Base-by-base conservation (phyloP, 768 basidiomycete species). In the Cystobasidium ongulense region DNA sequence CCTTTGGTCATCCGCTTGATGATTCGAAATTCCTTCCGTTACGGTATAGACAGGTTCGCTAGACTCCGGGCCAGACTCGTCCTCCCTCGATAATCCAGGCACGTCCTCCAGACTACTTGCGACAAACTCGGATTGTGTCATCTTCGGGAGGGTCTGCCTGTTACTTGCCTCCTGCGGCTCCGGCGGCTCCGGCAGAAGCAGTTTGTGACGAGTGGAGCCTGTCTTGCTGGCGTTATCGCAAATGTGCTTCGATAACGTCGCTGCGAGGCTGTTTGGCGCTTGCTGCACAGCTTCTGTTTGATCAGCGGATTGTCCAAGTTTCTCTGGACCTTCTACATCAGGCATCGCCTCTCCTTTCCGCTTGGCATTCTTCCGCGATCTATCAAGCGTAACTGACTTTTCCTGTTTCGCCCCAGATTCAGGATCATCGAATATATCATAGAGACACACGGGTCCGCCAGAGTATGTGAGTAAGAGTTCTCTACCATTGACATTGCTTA, bases 401-500 rank as follows among this genome's bases (percentile, higher is more conserved):
- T 7, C 18, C 46, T 21, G 15, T 11, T 3, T 8, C 21, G 5
- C 3, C 18, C n/a, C 46, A 21, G 46, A 11, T 21, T 50, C 46
- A 21, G 46, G 61, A 21, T 63, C 38, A n/a, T 57, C 73, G 54
- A 74, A 61, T 21, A 74, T 75, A 41, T 79, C 77, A 53, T 77
- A 79, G 2, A 77, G 63, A 57, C 74, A 78, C 21, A 79, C 63
- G 0, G 73, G 64, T 17, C 29, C 63, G 13, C 66, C 78, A 13
- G 43, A 52, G 72, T 78, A 78, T 25, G 65, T 65, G 18, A 77
- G 53, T 31, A 77, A 41, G 2, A 79, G 66, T n/a, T 79, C 77
- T 17, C 71, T 38, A 17, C 75, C 63, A 23, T 76, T 62, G 1
- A 18, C 1, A 1, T 72, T 68, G 35, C 35, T 54, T 10, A 79